These are phyloP conservation scores for Fraxinus dipetala DNA, from an alignment of 305 asterid genomes.

Conservation along the genomic window DNA sequence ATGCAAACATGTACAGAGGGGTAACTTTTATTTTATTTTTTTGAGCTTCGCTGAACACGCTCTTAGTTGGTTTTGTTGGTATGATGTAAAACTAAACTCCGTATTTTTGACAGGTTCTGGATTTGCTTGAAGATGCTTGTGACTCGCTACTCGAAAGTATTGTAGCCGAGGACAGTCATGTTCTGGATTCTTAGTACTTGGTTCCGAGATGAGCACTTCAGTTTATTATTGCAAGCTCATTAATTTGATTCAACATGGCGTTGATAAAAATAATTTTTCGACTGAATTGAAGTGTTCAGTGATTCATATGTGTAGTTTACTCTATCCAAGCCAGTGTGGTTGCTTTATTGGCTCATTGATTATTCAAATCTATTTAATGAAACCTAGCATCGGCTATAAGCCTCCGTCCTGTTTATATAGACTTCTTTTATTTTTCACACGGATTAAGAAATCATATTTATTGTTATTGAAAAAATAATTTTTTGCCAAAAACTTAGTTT, in stretches of 20 bases:
- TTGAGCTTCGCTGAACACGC: neutral
- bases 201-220: neutral
- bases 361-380: neutral
- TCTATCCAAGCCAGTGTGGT: neutral
- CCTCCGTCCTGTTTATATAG: too few species aligned
- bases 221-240: neutral
- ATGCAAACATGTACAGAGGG: neutral
- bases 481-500: too few species aligned
- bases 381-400: neutral
- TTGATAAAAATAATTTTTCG: neutral
- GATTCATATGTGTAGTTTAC: neutral
- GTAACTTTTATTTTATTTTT: neutral
- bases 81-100: neutral
- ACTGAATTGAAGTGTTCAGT: neutral
- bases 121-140: slow-evolving; percentile 86
- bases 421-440: too few species aligned
- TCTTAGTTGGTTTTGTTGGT: neutral
- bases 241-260: neutral
- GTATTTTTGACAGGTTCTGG: slow-evolving; percentile 58
- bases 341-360: neutral
- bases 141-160: slow-evolving; percentile 67
- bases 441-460: too few species aligned
- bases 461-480: too few species aligned
- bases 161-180: slow-evolving; percentile 32
- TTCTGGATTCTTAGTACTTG: slow-evolving; percentile 22